Percentiles rank a stretch among this genome's conserved stretches.
phyloP scores from a whole-genome alignment of 1,284 basidiomycete genomes.

The Macrocybe sp. region DNA sequence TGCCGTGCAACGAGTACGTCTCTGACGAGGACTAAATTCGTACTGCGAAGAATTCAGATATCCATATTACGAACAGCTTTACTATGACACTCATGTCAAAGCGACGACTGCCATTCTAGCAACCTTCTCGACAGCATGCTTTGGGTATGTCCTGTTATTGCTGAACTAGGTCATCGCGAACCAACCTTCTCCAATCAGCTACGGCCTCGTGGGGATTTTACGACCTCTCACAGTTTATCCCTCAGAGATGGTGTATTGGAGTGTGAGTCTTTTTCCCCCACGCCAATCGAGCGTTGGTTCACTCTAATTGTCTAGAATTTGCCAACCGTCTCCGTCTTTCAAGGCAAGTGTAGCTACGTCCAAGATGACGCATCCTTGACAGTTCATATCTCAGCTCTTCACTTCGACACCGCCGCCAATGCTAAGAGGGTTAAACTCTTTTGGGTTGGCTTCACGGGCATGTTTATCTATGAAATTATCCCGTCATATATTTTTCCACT shows the following conservation, averaged over 20 bases:
- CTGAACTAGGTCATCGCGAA: not conserved
- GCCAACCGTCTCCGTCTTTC: constrained; percentile 57
- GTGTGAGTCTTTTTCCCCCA: constrained; percentile 25
- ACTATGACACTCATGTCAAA: constrained; percentile 51
- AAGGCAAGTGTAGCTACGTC: constrained; percentile 20
- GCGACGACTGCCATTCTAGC: constrained; percentile 57
- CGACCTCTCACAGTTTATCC: constrained; percentile 63
- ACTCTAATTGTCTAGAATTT: constrained; percentile 33
- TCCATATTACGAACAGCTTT: constrained; percentile 34
- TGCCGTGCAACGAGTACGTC: constrained; percentile 51
- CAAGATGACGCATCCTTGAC: constrained; percentile 9
- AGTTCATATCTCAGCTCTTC: constrained; percentile 34
- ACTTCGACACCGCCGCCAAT: constrained; percentile 44
- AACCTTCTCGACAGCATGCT: constrained; percentile 61
- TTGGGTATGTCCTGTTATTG: constrained; percentile 36
- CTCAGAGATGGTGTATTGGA: constrained; percentile 69
- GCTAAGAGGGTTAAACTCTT: constrained; percentile 53
- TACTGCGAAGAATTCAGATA: not conserved
- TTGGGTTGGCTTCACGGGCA: constrained; percentile 51
- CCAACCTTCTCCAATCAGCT: constrained; percentile 25
- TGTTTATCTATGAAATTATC: constrained; percentile 54
- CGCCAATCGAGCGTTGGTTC: not conserved
- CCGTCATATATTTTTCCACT: constrained; percentile 61
- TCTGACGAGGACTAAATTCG: not conserved
- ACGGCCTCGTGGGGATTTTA: constrained; percentile 53